Percentiles rank a stretch among this genome's conserved stretches.
Conservation (phyloP, 2,329 filamentous ascomycete species). For the Conoideocrella luteorostrata region DNA sequence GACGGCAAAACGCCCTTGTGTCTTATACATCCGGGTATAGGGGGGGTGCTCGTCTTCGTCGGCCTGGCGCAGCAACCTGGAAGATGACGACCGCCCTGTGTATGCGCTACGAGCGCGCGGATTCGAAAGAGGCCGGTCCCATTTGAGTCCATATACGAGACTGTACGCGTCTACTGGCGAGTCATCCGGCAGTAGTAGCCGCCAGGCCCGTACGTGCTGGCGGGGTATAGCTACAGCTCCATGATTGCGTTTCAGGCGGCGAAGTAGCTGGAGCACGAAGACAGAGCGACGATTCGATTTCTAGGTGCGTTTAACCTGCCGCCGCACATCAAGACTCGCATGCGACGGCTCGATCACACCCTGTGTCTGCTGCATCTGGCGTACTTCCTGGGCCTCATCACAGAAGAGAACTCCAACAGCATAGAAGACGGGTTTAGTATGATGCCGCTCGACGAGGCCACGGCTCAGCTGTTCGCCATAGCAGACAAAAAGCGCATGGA, state of each 20-base stretch:
- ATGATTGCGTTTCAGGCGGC: constrained; percentile 45
- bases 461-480: constrained; percentile 14
- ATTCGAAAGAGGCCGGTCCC: constrained; percentile 30
- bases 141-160: constrained; percentile 22
- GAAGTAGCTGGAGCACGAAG: constrained; percentile 34
- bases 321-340: constrained; percentile 29
- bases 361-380: constrained; percentile 32
- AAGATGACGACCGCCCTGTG: constrained; percentile 33
- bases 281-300: constrained; percentile 33
- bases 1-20: constrained; percentile 31
- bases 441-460: background rate
- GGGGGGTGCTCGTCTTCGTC: constrained; percentile 36
- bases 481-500: constrained; percentile 17
- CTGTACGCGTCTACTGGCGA: background rate
- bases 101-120: constrained; percentile 40
- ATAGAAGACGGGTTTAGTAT: background rate
- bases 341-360: constrained; percentile 33
- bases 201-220: constrained; percentile 34
- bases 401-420: constrained; percentile 22
- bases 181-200: constrained; percentile 31
- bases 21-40: constrained; percentile 34
- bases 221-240: constrained; percentile 44
- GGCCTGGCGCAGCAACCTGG: constrained; percentile 29
- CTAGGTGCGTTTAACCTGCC: constrained; percentile 40
- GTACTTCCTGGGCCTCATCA: constrained; percentile 33